phyloP scores from a whole-genome alignment of 163 green algal genomes.

The Chlamydomonas reinhardtii region DNA sequence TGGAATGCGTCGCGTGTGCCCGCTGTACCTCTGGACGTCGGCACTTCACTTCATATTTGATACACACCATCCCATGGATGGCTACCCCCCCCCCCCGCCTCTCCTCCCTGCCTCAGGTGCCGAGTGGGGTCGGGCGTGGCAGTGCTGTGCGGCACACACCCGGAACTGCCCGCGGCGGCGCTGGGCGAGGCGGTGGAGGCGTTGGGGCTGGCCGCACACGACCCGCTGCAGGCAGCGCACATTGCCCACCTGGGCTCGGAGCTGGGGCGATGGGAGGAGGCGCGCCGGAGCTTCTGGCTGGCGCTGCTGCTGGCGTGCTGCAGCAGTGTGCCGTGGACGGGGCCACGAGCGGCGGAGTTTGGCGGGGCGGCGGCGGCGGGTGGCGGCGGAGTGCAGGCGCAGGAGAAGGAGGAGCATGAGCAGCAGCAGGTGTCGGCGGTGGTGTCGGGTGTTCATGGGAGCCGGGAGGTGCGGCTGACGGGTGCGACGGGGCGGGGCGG shows the following conservation, averaged over 20 bases:
- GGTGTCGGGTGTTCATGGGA: too few species aligned
- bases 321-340: too few species aligned
- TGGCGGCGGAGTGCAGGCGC: too few species aligned
- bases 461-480: background rate
- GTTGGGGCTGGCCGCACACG: background rate
- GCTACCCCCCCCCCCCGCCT: background rate
- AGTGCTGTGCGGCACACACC: slow-evolving; percentile 81
- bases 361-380: too few species aligned
- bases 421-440: too few species aligned
- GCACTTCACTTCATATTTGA: too few species aligned
- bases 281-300: slow-evolving; percentile 20
- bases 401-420: too few species aligned
- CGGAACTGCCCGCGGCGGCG: slow-evolving; percentile 67
- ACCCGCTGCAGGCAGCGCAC: slow-evolving; percentile 4
- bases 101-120: slow-evolving; percentile 38
- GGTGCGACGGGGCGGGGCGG: too few species aligned
- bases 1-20: too few species aligned
- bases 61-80: too few species aligned
- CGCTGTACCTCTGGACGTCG: too few species aligned
- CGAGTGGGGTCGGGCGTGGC: slow-evolving; percentile 67
- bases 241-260: slow-evolving; percentile 19
- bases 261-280: slow-evolving; percentile 15
- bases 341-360: background rate
- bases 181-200: slow-evolving; percentile 26
- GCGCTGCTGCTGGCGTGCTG: slow-evolving; percentile 41